A percentile compares a stretch with the other conserved stretches of the same genome.
Evolutionary conservation across 139 green algal genomes (phyloP).

Genomic region (Chlorella sp.): DNA sequence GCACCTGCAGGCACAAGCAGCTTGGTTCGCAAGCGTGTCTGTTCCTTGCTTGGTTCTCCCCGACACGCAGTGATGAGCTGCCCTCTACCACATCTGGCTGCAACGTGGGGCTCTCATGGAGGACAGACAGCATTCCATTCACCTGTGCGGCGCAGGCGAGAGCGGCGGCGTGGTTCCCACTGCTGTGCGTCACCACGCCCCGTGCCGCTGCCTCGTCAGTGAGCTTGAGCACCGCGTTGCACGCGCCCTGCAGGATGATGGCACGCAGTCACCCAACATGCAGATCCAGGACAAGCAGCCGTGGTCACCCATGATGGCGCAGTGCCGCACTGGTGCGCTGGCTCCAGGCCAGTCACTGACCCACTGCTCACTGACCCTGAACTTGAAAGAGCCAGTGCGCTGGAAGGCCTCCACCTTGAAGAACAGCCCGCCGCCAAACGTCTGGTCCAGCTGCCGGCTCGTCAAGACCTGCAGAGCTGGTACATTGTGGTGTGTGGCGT

Average conservation of each 20-base stretch:
- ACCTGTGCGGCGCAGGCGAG: slow-evolving; percentile 54
- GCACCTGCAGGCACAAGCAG: too few relatives aligned
- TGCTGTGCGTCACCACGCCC: slow-evolving; percentile 66
- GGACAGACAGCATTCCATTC: not conserved
- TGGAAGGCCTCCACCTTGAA: slow-evolving; percentile 76
- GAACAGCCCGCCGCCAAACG: slow-evolving; percentile 29
- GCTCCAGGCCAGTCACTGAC: not conserved
- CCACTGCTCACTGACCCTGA: slow-evolving; percentile 3
- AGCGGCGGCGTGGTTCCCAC: slow-evolving; percentile 65
- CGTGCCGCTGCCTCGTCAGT: slow-evolving; percentile 28
- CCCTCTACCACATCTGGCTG: too few relatives aligned
- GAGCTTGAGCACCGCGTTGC: slow-evolving; percentile 60
- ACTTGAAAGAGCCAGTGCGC: slow-evolving; percentile 14
- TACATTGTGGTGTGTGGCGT: too few relatives aligned
- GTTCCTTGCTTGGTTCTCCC: too few relatives aligned
- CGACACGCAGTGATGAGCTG: too few relatives aligned
- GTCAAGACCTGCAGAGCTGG: slow-evolving; percentile 36
- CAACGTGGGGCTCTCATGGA: too few relatives aligned
- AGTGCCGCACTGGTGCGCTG: too few relatives aligned
- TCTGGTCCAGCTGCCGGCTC: slow-evolving; percentile 24
- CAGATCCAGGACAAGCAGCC: not conserved
- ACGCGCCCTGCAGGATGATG: slow-evolving; percentile 32
- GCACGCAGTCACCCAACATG: not conserved
- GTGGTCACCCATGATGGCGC: too few relatives aligned
- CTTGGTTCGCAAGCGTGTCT: too few relatives aligned